These are phyloP conservation scores for Liriodendron chinense DNA, from an alignment of 164 flowering plant species.

Conservation along the genomic window DNA sequence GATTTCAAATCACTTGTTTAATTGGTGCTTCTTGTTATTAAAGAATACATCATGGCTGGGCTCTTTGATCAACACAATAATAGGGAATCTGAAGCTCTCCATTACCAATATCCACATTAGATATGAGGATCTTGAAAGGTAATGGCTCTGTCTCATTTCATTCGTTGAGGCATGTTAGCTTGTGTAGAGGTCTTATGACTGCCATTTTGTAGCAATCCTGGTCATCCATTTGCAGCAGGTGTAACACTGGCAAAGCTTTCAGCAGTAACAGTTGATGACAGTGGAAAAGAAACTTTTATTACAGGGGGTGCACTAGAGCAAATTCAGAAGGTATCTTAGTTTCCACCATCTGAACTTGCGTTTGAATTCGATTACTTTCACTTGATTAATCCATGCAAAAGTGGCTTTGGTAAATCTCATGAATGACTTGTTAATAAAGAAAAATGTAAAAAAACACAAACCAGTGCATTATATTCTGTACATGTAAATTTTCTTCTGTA, in stretches of 20 bases:
- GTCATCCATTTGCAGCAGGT: constrained; percentile 97
- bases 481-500: neutral
- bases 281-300: constrained; percentile 80
- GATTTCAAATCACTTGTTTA: constrained; percentile 2
- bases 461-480: neutral
- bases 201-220: constrained; percentile 70
- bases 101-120: constrained; percentile 94
- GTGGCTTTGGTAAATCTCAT: neutral
- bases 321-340: constrained; percentile 77
- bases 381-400: too few species aligned
- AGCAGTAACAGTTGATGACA: constrained; percentile 87
- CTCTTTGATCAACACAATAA: constrained; percentile 81
- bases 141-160: constrained; percentile 1
- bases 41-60: constrained; percentile 98
- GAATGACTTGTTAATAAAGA: neutral
- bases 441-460: neutral
- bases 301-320: constrained; percentile 83
- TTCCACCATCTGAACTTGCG: neutral
- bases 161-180: neutral
- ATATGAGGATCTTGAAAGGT: constrained; percentile 99
- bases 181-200: constrained; percentile 16
- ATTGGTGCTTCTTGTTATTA: constrained; percentile 9
- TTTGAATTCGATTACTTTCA: neutral
- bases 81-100: constrained; percentile 94
- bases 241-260: constrained; percentile 79